phyloP scores from a whole-genome alignment of 176 grass and related monocot species.

The Oryza australiensis region DNA sequence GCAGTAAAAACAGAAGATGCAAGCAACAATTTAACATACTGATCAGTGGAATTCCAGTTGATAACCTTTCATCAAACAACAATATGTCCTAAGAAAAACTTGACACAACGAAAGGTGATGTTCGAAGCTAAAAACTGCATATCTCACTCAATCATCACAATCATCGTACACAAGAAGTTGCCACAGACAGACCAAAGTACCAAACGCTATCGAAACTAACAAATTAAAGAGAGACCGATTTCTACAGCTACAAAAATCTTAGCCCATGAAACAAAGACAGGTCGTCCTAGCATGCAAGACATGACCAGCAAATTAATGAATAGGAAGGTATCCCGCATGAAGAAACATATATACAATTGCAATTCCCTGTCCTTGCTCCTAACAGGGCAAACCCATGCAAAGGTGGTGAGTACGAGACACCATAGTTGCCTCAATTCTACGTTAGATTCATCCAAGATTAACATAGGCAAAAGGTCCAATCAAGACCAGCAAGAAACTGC shows the following conservation, averaged over 20 bases:
- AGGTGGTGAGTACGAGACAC: neutral
- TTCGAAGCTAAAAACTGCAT: neutral
- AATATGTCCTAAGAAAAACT: neutral
- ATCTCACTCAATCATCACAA: slow-evolving; percentile 4
- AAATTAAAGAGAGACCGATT: neutral
- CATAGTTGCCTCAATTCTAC: neutral
- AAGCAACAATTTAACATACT: slow-evolving; percentile 6
- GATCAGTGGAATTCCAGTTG: neutral
- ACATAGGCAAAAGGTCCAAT: neutral
- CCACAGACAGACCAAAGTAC: neutral
- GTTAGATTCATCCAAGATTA: neutral
- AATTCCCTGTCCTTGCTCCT: neutral
- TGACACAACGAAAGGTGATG: neutral
- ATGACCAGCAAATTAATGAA: neutral
- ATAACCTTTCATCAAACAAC: slow-evolving; percentile 6
- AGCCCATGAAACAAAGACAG: neutral
- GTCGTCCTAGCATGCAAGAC: neutral
- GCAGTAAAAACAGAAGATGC: slow-evolving; percentile 1
- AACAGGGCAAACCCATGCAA: slow-evolving; percentile 11
- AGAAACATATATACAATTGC: neutral
- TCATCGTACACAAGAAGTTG: neutral
- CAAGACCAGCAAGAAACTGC: neutral
- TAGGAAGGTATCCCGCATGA: slow-evolving; percentile 18
- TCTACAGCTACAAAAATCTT: neutral
- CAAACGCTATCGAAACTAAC: neutral